Evolutionary conservation across 371 early-diverging fungal genomes (phyloP).

Genomic region (Amoeboaphelidium occidentale): DNA sequence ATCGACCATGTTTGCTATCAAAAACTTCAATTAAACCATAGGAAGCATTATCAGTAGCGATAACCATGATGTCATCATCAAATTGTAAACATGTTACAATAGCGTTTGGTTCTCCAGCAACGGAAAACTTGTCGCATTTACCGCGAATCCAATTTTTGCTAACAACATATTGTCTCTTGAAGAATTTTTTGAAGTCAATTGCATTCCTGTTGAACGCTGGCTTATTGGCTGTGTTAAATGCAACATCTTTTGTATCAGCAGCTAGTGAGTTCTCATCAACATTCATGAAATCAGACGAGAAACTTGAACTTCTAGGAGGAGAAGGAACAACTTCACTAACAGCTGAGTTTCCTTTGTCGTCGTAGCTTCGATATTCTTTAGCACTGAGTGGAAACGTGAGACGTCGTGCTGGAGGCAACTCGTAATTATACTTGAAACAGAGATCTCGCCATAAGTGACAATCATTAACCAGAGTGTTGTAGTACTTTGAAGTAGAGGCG

Average conservation of each 20-base stretch:
- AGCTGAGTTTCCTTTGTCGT: no score
- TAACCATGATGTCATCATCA: slow-evolving; percentile 69
- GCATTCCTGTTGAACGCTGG: slow-evolving; percentile 5
- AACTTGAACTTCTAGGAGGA: slow-evolving; percentile 1
- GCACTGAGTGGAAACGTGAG: no score
- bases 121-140: not conserved
- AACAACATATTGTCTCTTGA: not conserved
- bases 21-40: slow-evolving; percentile 41
- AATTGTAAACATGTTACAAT: slow-evolving; percentile 85
- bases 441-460: not conserved
- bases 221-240: slow-evolving; percentile 1
- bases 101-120: not conserved
- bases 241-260: not conserved
- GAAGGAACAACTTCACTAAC: slow-evolving; percentile 3
- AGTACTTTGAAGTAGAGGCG: not conserved
- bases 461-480: not conserved
- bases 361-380: no score
- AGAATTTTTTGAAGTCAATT: slow-evolving; percentile 3
- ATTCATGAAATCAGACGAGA: not conserved
- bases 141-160: not conserved
- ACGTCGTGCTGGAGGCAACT: no score
- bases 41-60: slow-evolving; percentile 63
- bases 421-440: not conserved
- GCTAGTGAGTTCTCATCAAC: not conserved
- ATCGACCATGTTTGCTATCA: slow-evolving; percentile 45